Evolutionary conservation across 495 filamentous ascomycete species (phyloP).

Genomic region (Staphylotrichum tortipilum): DNA sequence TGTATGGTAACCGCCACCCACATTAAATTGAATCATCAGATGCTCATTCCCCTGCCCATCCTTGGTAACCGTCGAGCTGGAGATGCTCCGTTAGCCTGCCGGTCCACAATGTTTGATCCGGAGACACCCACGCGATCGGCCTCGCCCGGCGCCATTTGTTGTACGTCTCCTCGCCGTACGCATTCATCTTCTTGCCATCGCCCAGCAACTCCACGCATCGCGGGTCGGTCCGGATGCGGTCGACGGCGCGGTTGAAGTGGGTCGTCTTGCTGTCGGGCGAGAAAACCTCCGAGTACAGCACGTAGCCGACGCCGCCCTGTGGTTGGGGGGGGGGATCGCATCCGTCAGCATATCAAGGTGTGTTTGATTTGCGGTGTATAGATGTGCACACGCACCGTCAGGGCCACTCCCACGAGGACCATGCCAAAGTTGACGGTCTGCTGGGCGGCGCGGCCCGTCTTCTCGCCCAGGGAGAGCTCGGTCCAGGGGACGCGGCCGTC

Average conservation of each 20-base stretch:
- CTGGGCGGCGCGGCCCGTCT: constrained; percentile 77
- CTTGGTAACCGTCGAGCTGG: constrained; percentile 54
- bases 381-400: constrained; percentile 50
- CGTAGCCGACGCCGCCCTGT: constrained; percentile 68
- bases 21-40: constrained; percentile 80
- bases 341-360: no score
- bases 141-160: constrained; percentile 80
- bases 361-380: constrained; percentile 5
- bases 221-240: constrained; percentile 64
- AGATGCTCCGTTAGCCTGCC: constrained; percentile 6
- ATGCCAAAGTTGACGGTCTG: constrained; percentile 81
- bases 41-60: constrained; percentile 74
- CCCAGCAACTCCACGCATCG: constrained; percentile 69
- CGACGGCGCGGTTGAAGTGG: constrained; percentile 82
- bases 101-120: neutral
- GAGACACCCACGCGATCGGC: constrained; percentile 63
- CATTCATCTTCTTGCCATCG: constrained; percentile 61
- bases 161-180: constrained; percentile 73
- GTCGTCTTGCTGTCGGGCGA: constrained; percentile 73
- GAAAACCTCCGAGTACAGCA: constrained; percentile 82
- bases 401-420: constrained; percentile 61
- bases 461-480: constrained; percentile 64
- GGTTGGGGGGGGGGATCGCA: no score
- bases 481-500: constrained; percentile 73
- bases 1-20: constrained; percentile 26